Base-by-base conservation (phyloP, 2,329 filamentous ascomycete species). In the Aspergillus ochraceus region DNA sequence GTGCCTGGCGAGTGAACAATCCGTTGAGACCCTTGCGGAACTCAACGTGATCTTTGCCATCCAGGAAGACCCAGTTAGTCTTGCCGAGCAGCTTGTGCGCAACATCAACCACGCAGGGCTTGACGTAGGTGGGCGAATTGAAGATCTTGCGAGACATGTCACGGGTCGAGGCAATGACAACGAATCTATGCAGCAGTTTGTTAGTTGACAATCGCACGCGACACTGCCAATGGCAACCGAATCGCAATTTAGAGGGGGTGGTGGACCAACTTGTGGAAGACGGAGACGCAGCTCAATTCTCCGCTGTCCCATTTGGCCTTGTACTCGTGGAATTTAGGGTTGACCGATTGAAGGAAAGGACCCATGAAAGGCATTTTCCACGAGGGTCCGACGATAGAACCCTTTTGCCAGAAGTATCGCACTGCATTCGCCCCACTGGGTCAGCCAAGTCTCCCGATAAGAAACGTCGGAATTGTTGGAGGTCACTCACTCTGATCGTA, bases 111-210 rank as follows among this genome's bases (percentile, higher is more conserved):
- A 99, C 93, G 73, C 93, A 98, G 47, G 95, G 95, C 81, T 97
- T 97, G 75, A 96, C 92, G 72, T 88, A 98, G 54, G 80, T 76
- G 26, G 95, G 95, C 20, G 93, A 96, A 79, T 97, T 98, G 85
- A 98, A 93, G 69, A 98, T 89, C 78, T 98, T 98, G 70, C 94
- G 90, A 60, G 94, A 90, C 86, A 98, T 91, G 74, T 98, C 95
- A 72, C 95, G 92, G 55, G 90, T 92, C 19, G 93, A 96, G 36
- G 93, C 94, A 74, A 99, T 97, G 59, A 99, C 92, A 65, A 98
- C 95, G 76, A 99, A 99, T 77, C 92, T 55, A 29, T 49, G 14
- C 26, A n/a, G 42, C 10, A 17, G n/a, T 12, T 19, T 22, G 39
- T 49, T 36, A 4, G 24, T 19, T 45, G 55, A 20, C 29, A 45